These are phyloP conservation scores for Calonectria ilicicola DNA, from an alignment of 2,329 filamentous ascomycete genomes.

Conservation along the genomic window DNA sequence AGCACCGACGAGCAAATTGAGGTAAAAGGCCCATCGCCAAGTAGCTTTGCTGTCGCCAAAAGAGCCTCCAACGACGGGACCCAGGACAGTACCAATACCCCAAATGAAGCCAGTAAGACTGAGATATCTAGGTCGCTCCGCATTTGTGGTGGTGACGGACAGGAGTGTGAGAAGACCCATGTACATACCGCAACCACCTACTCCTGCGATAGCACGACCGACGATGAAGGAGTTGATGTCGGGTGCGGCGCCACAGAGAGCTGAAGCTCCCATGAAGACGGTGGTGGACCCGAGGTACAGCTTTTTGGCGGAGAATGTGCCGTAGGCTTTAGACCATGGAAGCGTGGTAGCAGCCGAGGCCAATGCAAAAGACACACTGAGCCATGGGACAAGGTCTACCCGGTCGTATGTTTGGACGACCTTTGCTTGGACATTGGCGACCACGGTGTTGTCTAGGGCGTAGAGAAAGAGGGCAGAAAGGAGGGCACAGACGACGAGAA, in stretches of 20 bases:
- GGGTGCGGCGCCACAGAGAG: not conserved
- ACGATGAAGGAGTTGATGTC: not conserved
- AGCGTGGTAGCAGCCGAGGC: not conserved
- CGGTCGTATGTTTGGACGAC: not conserved
- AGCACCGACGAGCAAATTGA: not conserved
- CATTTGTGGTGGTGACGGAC: not conserved
- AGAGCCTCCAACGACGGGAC: not conserved
- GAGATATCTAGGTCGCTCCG: not conserved
- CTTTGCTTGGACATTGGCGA: not conserved
- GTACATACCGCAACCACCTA: not conserved
- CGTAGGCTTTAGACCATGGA: not conserved
- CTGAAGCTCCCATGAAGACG: not conserved
- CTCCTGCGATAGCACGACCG: not conserved
- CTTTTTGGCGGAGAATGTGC: not conserved
- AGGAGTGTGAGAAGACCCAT: not conserved
- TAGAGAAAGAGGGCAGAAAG: not conserved
- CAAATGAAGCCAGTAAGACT: not conserved
- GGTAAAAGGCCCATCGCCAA: not conserved
- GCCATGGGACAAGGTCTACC: not conserved
- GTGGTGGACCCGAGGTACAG: not conserved
- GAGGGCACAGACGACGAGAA: not conserved
- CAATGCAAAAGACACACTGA: not conserved
- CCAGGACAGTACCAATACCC: not conserved
- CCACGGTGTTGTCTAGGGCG: not conserved
- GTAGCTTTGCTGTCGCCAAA: not conserved